These are phyloP conservation scores for Betula pendula DNA, from an alignment of 306 rosid species.

Conservation along the genomic window DNA sequence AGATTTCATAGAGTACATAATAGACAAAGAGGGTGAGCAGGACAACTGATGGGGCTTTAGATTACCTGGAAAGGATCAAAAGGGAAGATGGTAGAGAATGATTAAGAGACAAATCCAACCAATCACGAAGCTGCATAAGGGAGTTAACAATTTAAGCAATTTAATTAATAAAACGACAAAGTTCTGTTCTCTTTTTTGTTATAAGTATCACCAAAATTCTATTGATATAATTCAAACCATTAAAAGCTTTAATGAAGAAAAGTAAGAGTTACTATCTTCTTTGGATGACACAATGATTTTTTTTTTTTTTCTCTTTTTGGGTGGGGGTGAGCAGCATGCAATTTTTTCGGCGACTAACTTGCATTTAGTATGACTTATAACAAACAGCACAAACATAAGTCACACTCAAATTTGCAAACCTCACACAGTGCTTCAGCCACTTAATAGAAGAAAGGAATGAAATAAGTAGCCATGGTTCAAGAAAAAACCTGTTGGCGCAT, in stretches of 20 bases:
- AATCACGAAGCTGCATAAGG: slow-evolving; percentile 75
- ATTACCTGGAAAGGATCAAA: slow-evolving; percentile 93
- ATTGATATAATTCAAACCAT: slow-evolving; percentile 16
- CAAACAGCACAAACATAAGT: not conserved
- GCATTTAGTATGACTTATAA: not conserved
- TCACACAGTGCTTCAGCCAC: slow-evolving; percentile 24
- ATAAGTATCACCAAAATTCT: not conserved
- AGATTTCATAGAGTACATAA: slow-evolving; percentile 19
- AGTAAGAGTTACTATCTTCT: not conserved
- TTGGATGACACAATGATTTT: not conserved
- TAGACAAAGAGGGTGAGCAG: slow-evolving; percentile 11
- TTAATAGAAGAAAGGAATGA: not conserved
- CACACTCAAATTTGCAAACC: slow-evolving; percentile 5
- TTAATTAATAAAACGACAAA: slow-evolving; percentile 15
- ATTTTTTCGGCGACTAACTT: not conserved
- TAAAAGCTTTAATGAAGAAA: not conserved
- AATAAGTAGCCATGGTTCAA: slow-evolving; percentile 19
- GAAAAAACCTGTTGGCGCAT: slow-evolving; percentile 91
- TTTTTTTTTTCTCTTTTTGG: not conserved
- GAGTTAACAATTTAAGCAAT: slow-evolving; percentile 22
- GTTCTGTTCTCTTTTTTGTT: not conserved
- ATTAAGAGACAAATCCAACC: slow-evolving; percentile 96
- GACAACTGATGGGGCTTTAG: slow-evolving; percentile 17
- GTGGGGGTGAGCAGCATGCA: not conserved
- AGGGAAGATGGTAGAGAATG: slow-evolving; percentile 94